Base-by-base conservation (phyloP, 139 green algal species). In the Chlamydomonas schloesseri region DNA sequence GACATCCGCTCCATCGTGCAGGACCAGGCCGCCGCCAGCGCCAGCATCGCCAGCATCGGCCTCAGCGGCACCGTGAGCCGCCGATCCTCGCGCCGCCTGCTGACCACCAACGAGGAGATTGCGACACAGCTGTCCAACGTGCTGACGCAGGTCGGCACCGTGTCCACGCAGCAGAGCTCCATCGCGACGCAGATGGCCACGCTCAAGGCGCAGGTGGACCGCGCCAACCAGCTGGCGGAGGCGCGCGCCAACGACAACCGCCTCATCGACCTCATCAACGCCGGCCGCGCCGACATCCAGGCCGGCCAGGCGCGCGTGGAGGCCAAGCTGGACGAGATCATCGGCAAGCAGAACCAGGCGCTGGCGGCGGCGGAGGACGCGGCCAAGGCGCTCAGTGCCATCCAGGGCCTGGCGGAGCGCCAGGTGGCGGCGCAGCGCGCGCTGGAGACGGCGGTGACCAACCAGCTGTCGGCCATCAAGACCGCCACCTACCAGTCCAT, bases 241-340 rank as follows among this genome's bases (percentile, higher is more conserved):
- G 85, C 84, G 8, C 86, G 93, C 14, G 92, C 89, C 36, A 87
- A 88, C 28, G 93, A 95, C 84, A 94, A 93, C 33, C 88, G 57
- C 0, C 82, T 96, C 60, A 65, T 94, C 64, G 84, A 94, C 20
- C 81, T 96, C 11, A 97, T 97, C 79, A 93, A 68, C 26, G 93
- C 83, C 26, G 90, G 90, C 20, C 89, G 92, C 9, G 74, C 86
- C 15, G 89, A 95, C 70, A 97, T 96, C 58, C n/a, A 77, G 29
- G 50, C 85, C 2, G 91, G 91, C 24, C 92, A 96, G 88, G 47
- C 83, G 15, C 60, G 73, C 0, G 88, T 95, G 10, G 90, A 93
- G 64, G 55, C 64, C 64, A 89, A 94, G 83, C 90, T 96, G 60
- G 87, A 93, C 57, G 86, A 90, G 84, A 96, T 95, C 80, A 90